Conservation (phyloP, 805 yeast genomes). For the Ogataea siamensis region DNA sequence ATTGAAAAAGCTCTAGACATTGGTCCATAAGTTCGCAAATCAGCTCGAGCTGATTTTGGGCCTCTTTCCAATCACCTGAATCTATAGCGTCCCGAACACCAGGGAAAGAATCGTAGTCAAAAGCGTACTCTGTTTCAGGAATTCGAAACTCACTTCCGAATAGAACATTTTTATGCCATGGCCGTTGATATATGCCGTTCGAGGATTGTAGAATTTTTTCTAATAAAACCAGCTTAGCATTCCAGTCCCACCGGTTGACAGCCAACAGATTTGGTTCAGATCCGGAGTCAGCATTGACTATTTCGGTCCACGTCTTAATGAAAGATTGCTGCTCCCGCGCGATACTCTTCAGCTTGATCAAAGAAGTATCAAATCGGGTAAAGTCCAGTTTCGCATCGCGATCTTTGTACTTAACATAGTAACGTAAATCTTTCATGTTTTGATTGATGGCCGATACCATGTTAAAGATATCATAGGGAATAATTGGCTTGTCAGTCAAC, state of each 20-base stretch:
- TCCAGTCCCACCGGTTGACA: conserved; percentile 77
- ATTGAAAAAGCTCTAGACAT: conserved; percentile 24
- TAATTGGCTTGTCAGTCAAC: conserved; percentile 69
- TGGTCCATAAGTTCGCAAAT: conserved; percentile 38
- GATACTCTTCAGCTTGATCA: conserved; percentile 40
- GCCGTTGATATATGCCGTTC: conserved; percentile 46
- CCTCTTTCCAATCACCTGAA: conserved; percentile 46
- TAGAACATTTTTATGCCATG: conserved; percentile 65
- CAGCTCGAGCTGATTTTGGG: conserved; percentile 50
- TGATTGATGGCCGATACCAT: conserved; percentile 44
- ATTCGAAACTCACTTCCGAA: conserved; percentile 67
- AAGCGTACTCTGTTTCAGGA: conserved; percentile 41
- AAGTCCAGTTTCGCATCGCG: conserved; percentile 23
- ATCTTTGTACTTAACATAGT: conserved; percentile 30
- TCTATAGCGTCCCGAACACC: conserved; percentile 66
- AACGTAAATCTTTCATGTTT: conserved; percentile 47
- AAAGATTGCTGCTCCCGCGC: conserved; percentile 54
- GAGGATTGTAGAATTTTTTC: conserved; percentile 51
- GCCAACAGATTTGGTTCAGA: conserved; percentile 72
- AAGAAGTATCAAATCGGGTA: conserved; percentile 27
- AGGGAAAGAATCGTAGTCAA: conserved; percentile 70
- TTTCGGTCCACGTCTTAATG: conserved; percentile 61
- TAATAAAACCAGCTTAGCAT: conserved; percentile 57
- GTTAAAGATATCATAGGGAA: conserved; percentile 61
- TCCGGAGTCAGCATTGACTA: conserved; percentile 51